Evolutionary conservation across 2,329 filamentous ascomycete species (phyloP), one percentile per base, ranked within the genome.

Genomic region (Nemania sp.): DNA sequence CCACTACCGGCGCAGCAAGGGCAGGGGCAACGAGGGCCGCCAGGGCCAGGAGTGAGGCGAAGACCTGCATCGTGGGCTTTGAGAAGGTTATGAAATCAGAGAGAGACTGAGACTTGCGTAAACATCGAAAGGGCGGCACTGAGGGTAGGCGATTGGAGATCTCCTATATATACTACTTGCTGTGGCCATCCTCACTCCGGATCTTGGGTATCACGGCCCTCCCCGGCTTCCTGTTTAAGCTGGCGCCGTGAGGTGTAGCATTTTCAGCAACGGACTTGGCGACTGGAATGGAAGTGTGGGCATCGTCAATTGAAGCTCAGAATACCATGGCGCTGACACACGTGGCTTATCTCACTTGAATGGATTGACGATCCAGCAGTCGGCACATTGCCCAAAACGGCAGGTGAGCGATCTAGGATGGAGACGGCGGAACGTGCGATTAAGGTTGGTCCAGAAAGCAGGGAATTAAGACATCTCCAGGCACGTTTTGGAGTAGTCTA

Each of bases 1-100:
- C 80, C 8, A 78, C 26, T 29, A 73, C 55, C 13, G 80, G 76
- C 18, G 73, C 74, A 24, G 70, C 73, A 27, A 69, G 24, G 35
- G 65, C 45, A 20, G 77, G 74, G 56, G 69, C 56, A 24, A 70
- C 51, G 47, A 73, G 68, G 47, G 74, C 73, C 71, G 64, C 71
- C 24, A 77, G 65, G 70, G 74, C 71, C 60, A 77, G 51, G 22
- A 77, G 27, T 0, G 68, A 56, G 13, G 64, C 47, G 26, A 68
- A 61, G 66, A 70, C 68, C 53, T 73, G 72, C 72, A 74, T 76
- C 53, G 11, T 68, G 51, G 38, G 11, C 29, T 24, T 41, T 35
- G 41, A 3, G 55, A 27, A 26, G 18, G 51, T n/a, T 18, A n/a
- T 38, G 24, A 22, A 18, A 43, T 26, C n/a, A 35, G 52, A 53